phyloP scores from a whole-genome alignment of 2,329 filamentous ascomycete genomes.

The Achaetomium macrosporum region DNA sequence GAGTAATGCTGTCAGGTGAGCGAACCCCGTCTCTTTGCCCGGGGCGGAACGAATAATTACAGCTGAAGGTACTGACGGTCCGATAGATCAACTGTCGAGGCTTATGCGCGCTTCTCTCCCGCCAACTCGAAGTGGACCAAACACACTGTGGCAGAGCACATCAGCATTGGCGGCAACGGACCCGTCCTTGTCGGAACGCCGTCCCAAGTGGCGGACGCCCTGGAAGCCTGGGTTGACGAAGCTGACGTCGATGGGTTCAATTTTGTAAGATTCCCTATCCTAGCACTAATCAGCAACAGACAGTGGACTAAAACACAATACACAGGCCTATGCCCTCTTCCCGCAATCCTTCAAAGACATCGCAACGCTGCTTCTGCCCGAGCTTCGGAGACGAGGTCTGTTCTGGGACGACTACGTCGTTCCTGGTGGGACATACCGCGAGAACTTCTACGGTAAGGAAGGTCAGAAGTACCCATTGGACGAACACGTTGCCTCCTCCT shows the following conservation, averaged over 20 bases:
- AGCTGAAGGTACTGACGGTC: background rate
- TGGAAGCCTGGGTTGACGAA: constrained; percentile 60
- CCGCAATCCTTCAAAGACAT: constrained; percentile 63
- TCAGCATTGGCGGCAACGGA: constrained; percentile 62
- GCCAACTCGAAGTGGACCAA: constrained; percentile 60
- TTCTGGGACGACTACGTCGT: constrained; percentile 47
- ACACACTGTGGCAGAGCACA: constrained; percentile 60
- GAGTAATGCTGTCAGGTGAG: constrained; percentile 29
- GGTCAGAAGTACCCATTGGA: constrained; percentile 31
- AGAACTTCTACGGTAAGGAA: constrained; percentile 36
- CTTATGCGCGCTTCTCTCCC: constrained; percentile 19
- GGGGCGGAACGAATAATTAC: background rate
- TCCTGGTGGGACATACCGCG: constrained; percentile 38
- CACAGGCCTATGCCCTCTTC: constrained; percentile 38
- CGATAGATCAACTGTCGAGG: constrained; percentile 15
- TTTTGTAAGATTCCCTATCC: constrained; percentile 39
- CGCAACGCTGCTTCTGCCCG: constrained; percentile 57
- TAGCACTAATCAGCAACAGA: background rate
- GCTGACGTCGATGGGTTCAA: constrained; percentile 73
- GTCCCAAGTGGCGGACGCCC: constrained; percentile 57
- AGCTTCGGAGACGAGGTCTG: constrained; percentile 51
- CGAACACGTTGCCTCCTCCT: constrained; percentile 36
- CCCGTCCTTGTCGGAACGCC: constrained; percentile 60
- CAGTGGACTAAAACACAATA: constrained; percentile 7
- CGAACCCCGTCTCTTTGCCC: no score